Conservation (phyloP, 208 protist genomes). For the Trypanosoma avium region DNA sequence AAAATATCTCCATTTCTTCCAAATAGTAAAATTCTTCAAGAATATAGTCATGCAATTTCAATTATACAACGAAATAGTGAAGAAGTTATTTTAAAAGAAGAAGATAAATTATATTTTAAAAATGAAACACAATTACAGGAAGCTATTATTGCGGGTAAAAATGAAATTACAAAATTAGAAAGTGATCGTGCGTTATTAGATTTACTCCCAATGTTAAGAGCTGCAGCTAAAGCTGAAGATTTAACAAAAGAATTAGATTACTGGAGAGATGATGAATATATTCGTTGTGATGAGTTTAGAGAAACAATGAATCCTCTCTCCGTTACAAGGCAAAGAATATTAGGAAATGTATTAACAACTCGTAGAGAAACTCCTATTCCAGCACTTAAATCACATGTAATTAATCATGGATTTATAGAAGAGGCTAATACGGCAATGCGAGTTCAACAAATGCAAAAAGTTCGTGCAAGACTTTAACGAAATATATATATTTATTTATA, state of each 20-base stretch:
- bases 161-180: constrained; percentile 45
- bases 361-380: constrained; percentile 50
- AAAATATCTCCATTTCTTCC: constrained; percentile 64
- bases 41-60: constrained; percentile 40
- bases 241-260: constrained; percentile 75
- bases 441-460: constrained; percentile 1
- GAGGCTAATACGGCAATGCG: constrained; percentile 36
- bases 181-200: constrained; percentile 60
- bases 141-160: constrained; percentile 17
- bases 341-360: constrained; percentile 40
- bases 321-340: constrained; percentile 45
- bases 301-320: constrained; percentile 72
- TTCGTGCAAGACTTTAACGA: constrained; percentile 2
- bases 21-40: constrained; percentile 43
- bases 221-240: constrained; percentile 45
- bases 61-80: constrained; percentile 3
- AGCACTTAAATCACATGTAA: constrained; percentile 33
- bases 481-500: not conserved
- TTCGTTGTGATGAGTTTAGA: constrained; percentile 73
- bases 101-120: constrained; percentile 16
- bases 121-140: constrained; percentile 25
- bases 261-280: constrained; percentile 75
- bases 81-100: constrained; percentile 23
- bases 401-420: constrained; percentile 62
- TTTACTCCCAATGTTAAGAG: constrained; percentile 69